Evolutionary conservation across 805 yeast genomes (phyloP).

Genomic region (Saturnispora quitensis): DNA sequence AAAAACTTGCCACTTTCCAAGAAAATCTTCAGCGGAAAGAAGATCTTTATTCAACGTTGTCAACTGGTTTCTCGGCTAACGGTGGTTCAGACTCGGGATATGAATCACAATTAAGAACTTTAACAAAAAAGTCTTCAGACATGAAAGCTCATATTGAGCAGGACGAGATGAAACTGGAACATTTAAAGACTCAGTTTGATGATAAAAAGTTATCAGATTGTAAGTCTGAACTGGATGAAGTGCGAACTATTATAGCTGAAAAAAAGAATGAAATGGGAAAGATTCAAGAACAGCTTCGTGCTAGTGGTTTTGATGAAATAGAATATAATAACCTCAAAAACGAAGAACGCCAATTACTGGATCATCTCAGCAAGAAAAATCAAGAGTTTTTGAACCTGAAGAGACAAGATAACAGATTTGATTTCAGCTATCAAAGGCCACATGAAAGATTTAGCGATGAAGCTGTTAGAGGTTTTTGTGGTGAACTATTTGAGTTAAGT

Average conservation of each 20-base stretch:
- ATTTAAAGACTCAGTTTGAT: conserved; percentile 39
- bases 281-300: conserved; percentile 35
- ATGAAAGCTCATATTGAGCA: conserved; percentile 50
- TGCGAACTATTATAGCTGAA: conserved; percentile 36
- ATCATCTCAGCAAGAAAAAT: conserved; percentile 35
- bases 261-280: conserved; percentile 31
- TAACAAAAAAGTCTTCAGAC: conserved; percentile 45
- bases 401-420: conserved; percentile 62
- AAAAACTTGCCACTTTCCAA: conserved; percentile 36
- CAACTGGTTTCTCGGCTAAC: conserved; percentile 82
- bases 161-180: conserved; percentile 46
- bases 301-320: conserved; percentile 50
- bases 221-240: conserved; percentile 43
- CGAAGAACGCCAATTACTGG: conserved; percentile 36
- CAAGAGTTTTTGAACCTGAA: conserved; percentile 45
- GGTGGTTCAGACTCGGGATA: conserved; percentile 76
- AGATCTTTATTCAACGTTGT: conserved; percentile 69
- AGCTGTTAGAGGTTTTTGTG: conserved; percentile 82
- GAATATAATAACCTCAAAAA: conserved; percentile 35
- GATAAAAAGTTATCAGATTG: conserved; percentile 37
- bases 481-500: conserved; percentile 60
- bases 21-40: conserved; percentile 49
- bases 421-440: conserved; percentile 66
- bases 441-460: conserved; percentile 45
- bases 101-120: conserved; percentile 56